Evolutionary conservation across 306 rosid species (phyloP).

Genomic region (Vicia faba): DNA sequence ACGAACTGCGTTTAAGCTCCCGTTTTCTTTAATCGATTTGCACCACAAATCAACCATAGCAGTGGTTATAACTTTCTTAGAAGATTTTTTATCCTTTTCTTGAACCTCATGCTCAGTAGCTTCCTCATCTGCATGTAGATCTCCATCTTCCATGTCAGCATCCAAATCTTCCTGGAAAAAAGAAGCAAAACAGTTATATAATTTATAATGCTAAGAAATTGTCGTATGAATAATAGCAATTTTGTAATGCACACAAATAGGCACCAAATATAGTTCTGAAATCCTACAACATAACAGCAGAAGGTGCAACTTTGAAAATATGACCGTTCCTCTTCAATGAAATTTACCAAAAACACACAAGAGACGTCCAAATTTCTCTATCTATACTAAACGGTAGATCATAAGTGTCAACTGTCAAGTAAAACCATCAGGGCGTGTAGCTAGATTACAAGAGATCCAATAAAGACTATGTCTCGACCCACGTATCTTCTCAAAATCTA

Average conservation of each 20-base stretch:
- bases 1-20: conserved; percentile 64
- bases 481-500: conserved; percentile 10
- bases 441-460: background rate
- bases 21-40: conserved; percentile 57
- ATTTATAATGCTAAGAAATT: conserved; percentile 8
- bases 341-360: conserved; percentile 11
- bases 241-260: conserved; percentile 10
- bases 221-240: background rate
- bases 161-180: conserved; percentile 64
- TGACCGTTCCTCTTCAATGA: background rate
- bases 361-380: background rate
- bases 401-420: background rate
- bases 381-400: conserved; percentile 1
- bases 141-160: conserved; percentile 56
- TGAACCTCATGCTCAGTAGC: conserved; percentile 35
- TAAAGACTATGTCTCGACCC: background rate
- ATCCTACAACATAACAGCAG: background rate
- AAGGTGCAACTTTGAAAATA: background rate
- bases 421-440: background rate
- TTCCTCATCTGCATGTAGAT: conserved; percentile 44
- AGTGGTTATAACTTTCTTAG: conserved; percentile 59
- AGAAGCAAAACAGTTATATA: conserved; percentile 25
- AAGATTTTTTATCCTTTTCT: conserved; percentile 47
- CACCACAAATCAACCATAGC: conserved; percentile 86
- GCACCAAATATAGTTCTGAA: conserved; percentile 1